Base-by-base conservation (phyloP, 306 rosid genomes). In the Acmispon strigosus region DNA sequence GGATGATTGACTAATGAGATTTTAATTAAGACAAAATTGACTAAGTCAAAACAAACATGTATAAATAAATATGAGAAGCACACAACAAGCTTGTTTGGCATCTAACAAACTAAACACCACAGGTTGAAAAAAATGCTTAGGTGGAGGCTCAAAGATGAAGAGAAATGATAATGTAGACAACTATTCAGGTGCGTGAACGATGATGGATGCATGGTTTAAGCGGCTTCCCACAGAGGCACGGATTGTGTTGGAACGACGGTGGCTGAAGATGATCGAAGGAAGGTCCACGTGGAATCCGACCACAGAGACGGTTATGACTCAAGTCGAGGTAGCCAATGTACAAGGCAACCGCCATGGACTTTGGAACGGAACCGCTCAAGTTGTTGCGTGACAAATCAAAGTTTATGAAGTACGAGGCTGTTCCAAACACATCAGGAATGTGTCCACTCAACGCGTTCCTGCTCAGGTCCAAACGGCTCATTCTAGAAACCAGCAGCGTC, bases 311-410 rank as follows among this genome's bases (percentile, higher is more conserved):
- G 82, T 92, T 92, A 45, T 92, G 87, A 73, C 90, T 92, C 66
- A 92, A 79, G 43, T 93, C 98, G 82, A 84, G 19, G 49, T 85
- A 84, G 0, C 96, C 98, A 41, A 93, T 70, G 24, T 79, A 93
- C 5, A 72, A 58, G 1, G 87, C 96, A 10, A 27, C 48, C 15
- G 43, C 29, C 41, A 88, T 67, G 0, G 96, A 82, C 62, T 75
- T 79, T 2, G 98, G 84, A 49, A 92, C 78, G 2, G 60, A 4
- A n/a, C 98, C 98, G 4, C 22, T 61, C 22, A 93, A 66, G 0
- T 62, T 73, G 15, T 93, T 93, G 62, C 59, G 58, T 6, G 98
- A 85, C 42, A 93, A 75, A 79, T 93, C 96, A 17, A 93, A 80
- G 50, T 69, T 81, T 3, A 90, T 88, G 36, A 93, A 93, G 76